Conservation (phyloP, 768 basidiomycete genomes). For the Collybiopsis confluens region DNA sequence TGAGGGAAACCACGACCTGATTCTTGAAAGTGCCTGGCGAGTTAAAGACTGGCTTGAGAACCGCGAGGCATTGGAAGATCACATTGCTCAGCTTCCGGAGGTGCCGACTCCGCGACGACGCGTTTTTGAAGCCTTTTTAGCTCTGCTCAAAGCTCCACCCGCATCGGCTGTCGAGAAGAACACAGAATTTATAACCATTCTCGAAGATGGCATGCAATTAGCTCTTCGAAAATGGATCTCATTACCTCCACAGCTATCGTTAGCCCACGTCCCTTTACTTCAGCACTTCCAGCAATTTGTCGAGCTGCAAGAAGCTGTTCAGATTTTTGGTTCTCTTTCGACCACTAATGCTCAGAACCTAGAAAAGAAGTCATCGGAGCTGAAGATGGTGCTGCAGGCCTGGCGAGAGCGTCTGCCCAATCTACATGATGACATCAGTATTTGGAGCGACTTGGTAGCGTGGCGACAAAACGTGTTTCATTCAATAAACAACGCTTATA, state of each 20-base stretch:
- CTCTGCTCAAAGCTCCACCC: conserved; percentile 80
- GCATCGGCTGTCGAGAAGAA: conserved; percentile 67
- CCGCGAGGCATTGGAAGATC: conserved; percentile 73
- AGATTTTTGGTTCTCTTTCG: conserved; percentile 88
- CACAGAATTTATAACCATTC: conserved; percentile 77
- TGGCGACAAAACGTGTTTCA: conserved; percentile 99
- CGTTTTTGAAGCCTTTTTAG: conserved; percentile 94
- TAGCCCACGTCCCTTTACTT: conserved; percentile 90
- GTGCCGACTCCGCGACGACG: conserved; percentile 91
- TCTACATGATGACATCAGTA: conserved; percentile 93
- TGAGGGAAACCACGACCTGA: conserved; percentile 88
- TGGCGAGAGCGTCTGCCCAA: conserved; percentile 98
- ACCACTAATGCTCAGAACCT: conserved; percentile 84
- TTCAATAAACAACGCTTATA: conserved; percentile 93
- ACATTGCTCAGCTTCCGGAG: conserved; percentile 75
- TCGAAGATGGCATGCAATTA: conserved; percentile 96
- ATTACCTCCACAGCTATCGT: conserved; percentile 79
- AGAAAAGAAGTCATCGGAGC: conserved; percentile 91
- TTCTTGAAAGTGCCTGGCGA: conserved; percentile 95
- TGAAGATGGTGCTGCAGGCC: conserved; percentile 93
- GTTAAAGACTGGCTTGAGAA: conserved; percentile 88
- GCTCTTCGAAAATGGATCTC: conserved; percentile 95
- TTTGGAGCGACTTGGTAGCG: conserved; percentile 98
- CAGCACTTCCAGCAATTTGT: conserved; percentile 99
- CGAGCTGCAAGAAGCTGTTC: conserved; percentile 92